Evolutionary conservation across 176 grass and related monocot species (phyloP).

Genomic region (Neostapfia colusana): DNA sequence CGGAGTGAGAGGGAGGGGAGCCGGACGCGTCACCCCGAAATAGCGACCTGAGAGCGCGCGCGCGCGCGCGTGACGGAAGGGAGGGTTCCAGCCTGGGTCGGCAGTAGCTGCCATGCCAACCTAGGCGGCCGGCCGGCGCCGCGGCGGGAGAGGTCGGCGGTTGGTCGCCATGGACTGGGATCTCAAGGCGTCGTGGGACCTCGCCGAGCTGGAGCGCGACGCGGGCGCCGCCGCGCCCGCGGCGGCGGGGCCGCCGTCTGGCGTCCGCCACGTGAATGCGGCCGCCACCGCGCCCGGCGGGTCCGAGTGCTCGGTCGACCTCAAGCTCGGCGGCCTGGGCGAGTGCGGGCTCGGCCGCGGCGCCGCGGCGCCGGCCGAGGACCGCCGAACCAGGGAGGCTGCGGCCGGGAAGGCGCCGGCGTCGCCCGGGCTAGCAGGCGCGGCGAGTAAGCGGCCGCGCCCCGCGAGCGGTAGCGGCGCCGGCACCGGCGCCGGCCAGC

Average conservation of each 20-base stretch:
- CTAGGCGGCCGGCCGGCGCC: background rate
- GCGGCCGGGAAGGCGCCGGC: conserved; percentile 11
- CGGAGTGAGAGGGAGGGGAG: conserved; percentile 36
- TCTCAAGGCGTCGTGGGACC: conserved; percentile 74
- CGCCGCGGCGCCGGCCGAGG: too few relatives aligned
- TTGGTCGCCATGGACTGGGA: conserved; percentile 78
- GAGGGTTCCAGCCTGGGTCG: background rate
- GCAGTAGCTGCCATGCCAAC: background rate
- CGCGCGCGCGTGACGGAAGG: background rate
- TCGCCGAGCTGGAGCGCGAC: conserved; percentile 43
- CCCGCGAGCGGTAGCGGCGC: conserved; percentile 5
- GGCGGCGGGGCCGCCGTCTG: background rate
- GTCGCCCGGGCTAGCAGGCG: background rate
- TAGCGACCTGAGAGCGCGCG: background rate
- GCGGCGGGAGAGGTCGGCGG: background rate
- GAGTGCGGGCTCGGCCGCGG: conserved; percentile 28
- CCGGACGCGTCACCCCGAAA: conserved; percentile 5
- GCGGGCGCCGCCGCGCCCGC: background rate
- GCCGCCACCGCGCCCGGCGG: background rate
- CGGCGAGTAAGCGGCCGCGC: conserved; percentile 32
- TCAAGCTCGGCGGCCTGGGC: conserved; percentile 73
- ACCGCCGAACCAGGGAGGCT: background rate
- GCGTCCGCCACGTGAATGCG: background rate
- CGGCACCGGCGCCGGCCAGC: background rate
- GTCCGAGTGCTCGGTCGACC: conserved; percentile 69